phyloP scores from a whole-genome alignment of 2,329 filamentous ascomycete genomes.

The Dothideomycetidae sp. region DNA sequence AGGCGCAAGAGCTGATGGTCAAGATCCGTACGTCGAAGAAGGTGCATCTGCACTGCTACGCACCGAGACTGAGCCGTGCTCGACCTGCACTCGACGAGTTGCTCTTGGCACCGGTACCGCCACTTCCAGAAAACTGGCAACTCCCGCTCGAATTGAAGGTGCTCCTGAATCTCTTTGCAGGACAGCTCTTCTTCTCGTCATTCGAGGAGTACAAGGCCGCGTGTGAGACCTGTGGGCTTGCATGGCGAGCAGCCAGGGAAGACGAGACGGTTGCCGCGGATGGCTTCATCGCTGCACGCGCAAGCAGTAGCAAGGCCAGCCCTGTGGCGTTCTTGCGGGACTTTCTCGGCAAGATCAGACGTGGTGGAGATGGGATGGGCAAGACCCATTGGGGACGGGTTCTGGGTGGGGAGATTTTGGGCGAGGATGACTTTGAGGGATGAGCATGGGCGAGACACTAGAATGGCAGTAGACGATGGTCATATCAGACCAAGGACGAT shows the following conservation, averaged over 20 bases:
- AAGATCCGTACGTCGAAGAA: slow-evolving; percentile 23
- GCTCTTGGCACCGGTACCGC: background rate
- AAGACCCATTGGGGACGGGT: background rate
- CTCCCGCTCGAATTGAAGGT: background rate
- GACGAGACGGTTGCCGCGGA: background rate
- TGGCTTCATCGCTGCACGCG: background rate
- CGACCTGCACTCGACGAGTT: background rate
- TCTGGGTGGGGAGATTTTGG: background rate
- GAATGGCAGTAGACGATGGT: too few relatives aligned
- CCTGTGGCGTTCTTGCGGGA: background rate
- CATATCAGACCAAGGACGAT: too few relatives aligned
- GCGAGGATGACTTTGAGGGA: background rate
- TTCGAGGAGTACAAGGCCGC: background rate
- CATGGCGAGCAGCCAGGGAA: background rate
- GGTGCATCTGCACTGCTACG: slow-evolving; percentile 17
- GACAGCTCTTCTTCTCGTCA: background rate
- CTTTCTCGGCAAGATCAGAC: background rate
- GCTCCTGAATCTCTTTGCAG: slow-evolving; percentile 4
- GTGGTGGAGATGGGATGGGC: background rate
- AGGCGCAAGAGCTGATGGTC: slow-evolving; percentile 40
- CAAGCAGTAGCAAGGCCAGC: background rate
- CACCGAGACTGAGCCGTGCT: background rate
- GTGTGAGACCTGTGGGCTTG: background rate
- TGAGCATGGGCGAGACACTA: too few relatives aligned
- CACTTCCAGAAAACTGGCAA: background rate